A percentile compares a stretch with the other conserved stretches of the same genome.
Conservation (phyloP, 2,329 filamentous ascomycete species). For the Aspergillus pseudoglaucus region DNA sequence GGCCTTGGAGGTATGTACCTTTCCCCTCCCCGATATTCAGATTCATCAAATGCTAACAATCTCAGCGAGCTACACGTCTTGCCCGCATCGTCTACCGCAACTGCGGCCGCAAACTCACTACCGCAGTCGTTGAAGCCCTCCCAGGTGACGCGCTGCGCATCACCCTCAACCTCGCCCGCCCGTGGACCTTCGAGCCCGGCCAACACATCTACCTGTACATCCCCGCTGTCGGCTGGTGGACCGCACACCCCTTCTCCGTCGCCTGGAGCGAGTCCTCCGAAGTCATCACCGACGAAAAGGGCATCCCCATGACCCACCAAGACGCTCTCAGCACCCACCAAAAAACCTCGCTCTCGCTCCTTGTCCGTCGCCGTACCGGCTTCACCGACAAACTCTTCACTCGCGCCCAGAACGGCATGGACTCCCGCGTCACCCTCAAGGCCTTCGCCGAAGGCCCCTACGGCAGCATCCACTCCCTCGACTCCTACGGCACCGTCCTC, state of each 20-base stretch:
- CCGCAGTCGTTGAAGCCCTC: slow-evolving; percentile 61
- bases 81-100: slow-evolving; percentile 61
- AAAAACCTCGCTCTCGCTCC: slow-evolving; percentile 63
- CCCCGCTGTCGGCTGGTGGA: slow-evolving; percentile 59
- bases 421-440: slow-evolving; percentile 53
- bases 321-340: slow-evolving; percentile 44
- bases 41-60: too few species aligned
- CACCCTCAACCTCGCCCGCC: slow-evolving; percentile 62
- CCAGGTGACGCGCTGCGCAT: slow-evolving; percentile 65
- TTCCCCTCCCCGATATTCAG: too few species aligned
- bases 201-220: slow-evolving; percentile 72
- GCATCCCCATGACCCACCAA: slow-evolving; percentile 41
- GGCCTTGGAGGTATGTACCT: slow-evolving; percentile 64
- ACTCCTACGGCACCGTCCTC: slow-evolving; percentile 86
- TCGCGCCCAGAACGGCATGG: slow-evolving; percentile 52
- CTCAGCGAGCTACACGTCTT: slow-evolving; percentile 53
- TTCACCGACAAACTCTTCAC: slow-evolving; percentile 78
- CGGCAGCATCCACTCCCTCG: slow-evolving; percentile 71
- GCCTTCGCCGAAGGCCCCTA: slow-evolving; percentile 89
- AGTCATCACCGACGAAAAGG: slow-evolving; percentile 38
- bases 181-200: slow-evolving; percentile 60
- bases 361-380: slow-evolving; percentile 81
- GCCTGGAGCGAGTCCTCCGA: slow-evolving; percentile 62
- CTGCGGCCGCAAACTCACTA: slow-evolving; percentile 52
- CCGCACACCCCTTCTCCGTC: slow-evolving; percentile 71